These are phyloP conservation scores for Termitomyces sp. DNA, from an alignment of 768 basidiomycete species.

Conservation along the genomic window DNA sequence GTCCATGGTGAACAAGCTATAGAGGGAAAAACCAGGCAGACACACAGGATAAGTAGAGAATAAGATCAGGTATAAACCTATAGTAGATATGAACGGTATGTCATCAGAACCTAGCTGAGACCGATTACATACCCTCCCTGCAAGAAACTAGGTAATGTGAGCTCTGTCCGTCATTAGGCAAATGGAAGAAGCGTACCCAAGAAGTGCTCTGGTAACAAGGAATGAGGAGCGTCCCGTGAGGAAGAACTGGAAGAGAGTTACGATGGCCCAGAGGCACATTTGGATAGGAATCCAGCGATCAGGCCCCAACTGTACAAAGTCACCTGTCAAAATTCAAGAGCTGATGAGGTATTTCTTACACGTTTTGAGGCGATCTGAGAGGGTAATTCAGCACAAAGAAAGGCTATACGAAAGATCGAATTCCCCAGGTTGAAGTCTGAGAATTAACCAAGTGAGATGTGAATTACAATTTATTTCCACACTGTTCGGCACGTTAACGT, in stretches of 20 bases:
- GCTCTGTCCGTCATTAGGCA: neutral
- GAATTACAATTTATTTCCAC: neutral
- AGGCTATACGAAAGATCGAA: constrained; percentile 45
- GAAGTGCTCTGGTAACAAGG: constrained; percentile 40
- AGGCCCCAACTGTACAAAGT: constrained; percentile 40
- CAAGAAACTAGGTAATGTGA: constrained; percentile 24
- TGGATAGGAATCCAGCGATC: constrained; percentile 62
- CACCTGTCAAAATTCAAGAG: neutral
- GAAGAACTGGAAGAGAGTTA: constrained; percentile 52
- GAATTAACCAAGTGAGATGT: neutral
- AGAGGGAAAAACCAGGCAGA: neutral
- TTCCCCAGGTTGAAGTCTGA: constrained; percentile 55
- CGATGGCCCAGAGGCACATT: constrained; percentile 50
- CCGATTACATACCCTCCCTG: constrained; percentile 37
- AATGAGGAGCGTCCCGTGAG: constrained; percentile 48
- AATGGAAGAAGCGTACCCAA: constrained; percentile 30
- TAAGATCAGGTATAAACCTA: constrained; percentile 54
- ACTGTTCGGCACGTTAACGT: neutral
- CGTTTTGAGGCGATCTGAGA: constrained; percentile 60
- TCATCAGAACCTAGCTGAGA: neutral
- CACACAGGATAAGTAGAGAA: constrained; percentile 58
- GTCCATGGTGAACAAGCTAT: neutral
- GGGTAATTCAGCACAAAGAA: constrained; percentile 53
- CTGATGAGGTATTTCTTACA: constrained; percentile 21
- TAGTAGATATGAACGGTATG: neutral